These are phyloP conservation scores for Pinus albicaulis DNA, from an alignment of 75 land plant genomes.

Conservation along the genomic window DNA sequence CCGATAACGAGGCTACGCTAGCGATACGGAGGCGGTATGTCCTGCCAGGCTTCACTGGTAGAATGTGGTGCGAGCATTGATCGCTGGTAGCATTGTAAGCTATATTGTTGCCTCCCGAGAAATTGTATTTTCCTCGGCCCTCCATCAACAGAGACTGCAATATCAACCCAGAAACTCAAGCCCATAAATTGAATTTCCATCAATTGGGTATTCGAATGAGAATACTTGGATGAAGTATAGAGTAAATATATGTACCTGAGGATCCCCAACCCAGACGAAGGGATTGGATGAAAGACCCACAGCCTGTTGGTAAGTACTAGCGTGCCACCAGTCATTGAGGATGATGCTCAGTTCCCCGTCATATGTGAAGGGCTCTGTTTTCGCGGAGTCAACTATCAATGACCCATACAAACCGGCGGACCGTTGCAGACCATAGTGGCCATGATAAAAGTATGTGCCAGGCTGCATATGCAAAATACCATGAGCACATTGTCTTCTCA, in stretches of 20 bases:
- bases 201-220: not conserved
- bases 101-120: slow-evolving; percentile 17
- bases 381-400: slow-evolving; percentile 62
- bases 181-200: not conserved
- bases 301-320: slow-evolving; percentile 32
- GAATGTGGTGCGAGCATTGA: slow-evolving; percentile 17
- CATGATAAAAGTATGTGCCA: slow-evolving; percentile 90
- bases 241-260: slow-evolving; percentile 45
- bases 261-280: slow-evolving; percentile 71
- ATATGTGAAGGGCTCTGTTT: slow-evolving; percentile 34
- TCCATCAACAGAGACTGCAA: slow-evolving; percentile 78
- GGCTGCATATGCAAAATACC: slow-evolving; percentile 23
- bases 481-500: too few relatives aligned
- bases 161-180: not conserved
- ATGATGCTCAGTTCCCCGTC: slow-evolving; percentile 40
- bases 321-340: slow-evolving; percentile 83
- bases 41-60: slow-evolving; percentile 20
- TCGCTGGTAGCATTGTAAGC: slow-evolving; percentile 17
- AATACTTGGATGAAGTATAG: not conserved
- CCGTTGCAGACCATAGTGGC: slow-evolving; percentile 81
- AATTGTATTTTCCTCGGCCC: slow-evolving; percentile 74
- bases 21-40: slow-evolving; percentile 42
- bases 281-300: slow-evolving; percentile 60
- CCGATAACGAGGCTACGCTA: slow-evolving; percentile 27
- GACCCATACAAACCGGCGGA: slow-evolving; percentile 82